Base-by-base conservation (phyloP, 1,139 yeast genomes). In the Meyerozyma sp. region DNA sequence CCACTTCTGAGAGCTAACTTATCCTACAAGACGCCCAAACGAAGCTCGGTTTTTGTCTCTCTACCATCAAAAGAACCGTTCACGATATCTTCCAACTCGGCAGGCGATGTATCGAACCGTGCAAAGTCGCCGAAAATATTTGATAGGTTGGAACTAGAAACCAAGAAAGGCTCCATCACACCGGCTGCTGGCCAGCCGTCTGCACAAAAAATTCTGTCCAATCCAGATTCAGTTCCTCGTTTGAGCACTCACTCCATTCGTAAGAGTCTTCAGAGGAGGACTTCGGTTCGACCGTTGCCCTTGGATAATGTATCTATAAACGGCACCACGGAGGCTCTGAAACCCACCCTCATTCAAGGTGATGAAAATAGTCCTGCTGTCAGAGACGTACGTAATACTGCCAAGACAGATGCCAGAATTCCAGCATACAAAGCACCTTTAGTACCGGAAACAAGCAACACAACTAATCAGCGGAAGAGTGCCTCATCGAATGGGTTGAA, bases 61-160 rank as follows among this genome's bases (percentile, higher is more conserved):
- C 49, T 70, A n/a, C 76, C 76, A 1, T 57, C 70, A 5, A 54
- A 72, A 35, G 74, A 68, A 40, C 75, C 76, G 1, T 59, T 70
- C 29, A 57, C 63, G 4, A 59, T 53, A 20, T 45, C 46, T 9
- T 29, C 53, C n/a, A 36, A 42, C 16, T 16, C 44, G 8, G 29
- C 44, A 6, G 41, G 45, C 11, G 42, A 43, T 11, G 26, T 48
- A 2, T 46, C 43, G 18, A 23, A 29, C 41, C 10, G 36, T 42
- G 36, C 48, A 29, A 32, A 52, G 21, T 46, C 59, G 8, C 57
- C 55, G 57, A 44, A 54, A 39, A 49, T 54, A 2, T 48, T 49
- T 40, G 61, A 56, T 27, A 44, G 49, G 32, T 39, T 55, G 21
- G 61, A 55, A 28, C 45, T 52, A 8, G 60, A 53, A 4, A 51